Evolutionary conservation across 2,329 filamentous ascomycete species (phyloP).

Genomic region (Huntiella bhutanensis): DNA sequence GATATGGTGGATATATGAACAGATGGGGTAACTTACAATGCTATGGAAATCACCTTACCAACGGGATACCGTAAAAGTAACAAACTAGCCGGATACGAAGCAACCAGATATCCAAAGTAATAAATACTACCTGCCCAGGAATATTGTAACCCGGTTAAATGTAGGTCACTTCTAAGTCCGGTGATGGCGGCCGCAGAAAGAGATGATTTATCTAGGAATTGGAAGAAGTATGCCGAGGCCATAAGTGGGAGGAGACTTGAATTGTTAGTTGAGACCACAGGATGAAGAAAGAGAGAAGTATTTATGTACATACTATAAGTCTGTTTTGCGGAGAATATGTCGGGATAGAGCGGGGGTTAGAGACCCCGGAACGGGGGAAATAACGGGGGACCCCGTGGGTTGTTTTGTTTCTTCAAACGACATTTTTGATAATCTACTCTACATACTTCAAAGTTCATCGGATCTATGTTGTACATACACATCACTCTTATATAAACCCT

Average conservation of each 20-base stretch:
- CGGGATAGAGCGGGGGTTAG: too few relatives aligned
- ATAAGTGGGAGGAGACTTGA: conserved; percentile 31
- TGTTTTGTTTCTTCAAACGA: too few relatives aligned
- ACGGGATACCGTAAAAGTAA: conserved; percentile 16
- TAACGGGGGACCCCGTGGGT: too few relatives aligned
- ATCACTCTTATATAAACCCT: too few relatives aligned
- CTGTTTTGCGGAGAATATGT: too few relatives aligned
- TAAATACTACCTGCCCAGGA: conserved; percentile 31
- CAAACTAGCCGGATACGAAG: conserved; percentile 15
- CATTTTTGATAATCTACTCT: too few relatives aligned
- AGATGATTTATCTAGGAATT: conserved; percentile 41
- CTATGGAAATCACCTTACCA: conserved; percentile 15
- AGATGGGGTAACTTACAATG: background rate
- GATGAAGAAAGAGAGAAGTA: too few relatives aligned
- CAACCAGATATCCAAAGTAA: conserved; percentile 30
- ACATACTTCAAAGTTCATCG: too few relatives aligned
- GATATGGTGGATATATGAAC: background rate
- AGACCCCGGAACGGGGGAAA: too few relatives aligned
- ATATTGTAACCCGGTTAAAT: conserved; percentile 29
- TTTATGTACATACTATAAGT: too few relatives aligned
- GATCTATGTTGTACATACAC: too few relatives aligned
- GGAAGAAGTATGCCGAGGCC: conserved; percentile 36
- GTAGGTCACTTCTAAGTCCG: conserved; percentile 26
- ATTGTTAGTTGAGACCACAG: too few relatives aligned
- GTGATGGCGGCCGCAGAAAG: conserved; percentile 32